phyloP scores from a whole-genome alignment of 345 rosid species.

The Brassica incana region DNA sequence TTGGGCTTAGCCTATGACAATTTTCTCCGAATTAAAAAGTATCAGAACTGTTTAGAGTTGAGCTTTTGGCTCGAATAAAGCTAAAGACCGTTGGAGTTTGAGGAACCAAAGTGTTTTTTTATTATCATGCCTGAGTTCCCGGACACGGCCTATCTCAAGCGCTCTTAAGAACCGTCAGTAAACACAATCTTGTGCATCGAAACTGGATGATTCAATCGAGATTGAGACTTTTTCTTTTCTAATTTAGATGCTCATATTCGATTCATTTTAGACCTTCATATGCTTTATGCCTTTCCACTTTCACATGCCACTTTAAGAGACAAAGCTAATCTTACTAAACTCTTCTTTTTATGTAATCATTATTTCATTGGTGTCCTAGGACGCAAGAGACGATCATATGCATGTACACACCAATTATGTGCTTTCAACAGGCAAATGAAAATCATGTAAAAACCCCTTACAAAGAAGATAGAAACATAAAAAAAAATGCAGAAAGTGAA shows the following conservation, averaged over 20 bases:
- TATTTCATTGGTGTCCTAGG: conserved; percentile 24
- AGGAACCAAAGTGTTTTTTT: no score
- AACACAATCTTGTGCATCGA: neutral
- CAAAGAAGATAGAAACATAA: neutral
- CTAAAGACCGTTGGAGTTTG: no score
- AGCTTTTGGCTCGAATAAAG: no score
- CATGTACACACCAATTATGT: conserved; percentile 31
- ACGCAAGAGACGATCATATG: conserved; percentile 22
- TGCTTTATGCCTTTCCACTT: neutral
- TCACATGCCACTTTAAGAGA: neutral
- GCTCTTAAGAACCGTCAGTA: conserved; percentile 43
- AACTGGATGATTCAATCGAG: neutral
- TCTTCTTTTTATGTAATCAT: neutral
- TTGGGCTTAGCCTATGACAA: no score
- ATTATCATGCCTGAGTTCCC: conserved; percentile 38
- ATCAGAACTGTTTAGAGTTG: no score
- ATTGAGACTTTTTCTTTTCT: neutral
- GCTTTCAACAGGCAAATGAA: conserved; percentile 27
- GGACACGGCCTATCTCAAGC: conserved; percentile 34
- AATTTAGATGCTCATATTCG: conserved; percentile 11
- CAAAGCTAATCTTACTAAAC: neutral
- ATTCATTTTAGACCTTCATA: neutral
- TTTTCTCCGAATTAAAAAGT: neutral
- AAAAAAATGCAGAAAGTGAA: conserved; percentile 11
- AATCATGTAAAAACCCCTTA: conserved; percentile 10